phyloP scores from a whole-genome alignment of 169 alveolate species.

The Theileria parva region DNA sequence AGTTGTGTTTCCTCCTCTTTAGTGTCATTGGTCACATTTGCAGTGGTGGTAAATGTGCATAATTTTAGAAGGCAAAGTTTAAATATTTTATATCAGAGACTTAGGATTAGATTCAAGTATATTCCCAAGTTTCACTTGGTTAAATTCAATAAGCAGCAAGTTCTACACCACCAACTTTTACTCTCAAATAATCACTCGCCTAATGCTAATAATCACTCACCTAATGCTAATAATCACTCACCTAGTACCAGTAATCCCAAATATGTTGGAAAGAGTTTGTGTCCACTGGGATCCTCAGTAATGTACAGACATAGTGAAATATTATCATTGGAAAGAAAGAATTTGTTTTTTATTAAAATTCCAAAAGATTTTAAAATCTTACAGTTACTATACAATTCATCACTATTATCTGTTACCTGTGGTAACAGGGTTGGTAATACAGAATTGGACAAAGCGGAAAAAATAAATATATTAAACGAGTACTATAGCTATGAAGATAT shows the following conservation, averaged over 20 bases:
- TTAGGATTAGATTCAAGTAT: neutral
- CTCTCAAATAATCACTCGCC: neutral
- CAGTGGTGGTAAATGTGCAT: neutral
- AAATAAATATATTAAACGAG: conserved; percentile 9
- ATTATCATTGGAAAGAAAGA: conserved; percentile 6
- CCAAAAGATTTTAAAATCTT: conserved; percentile 41
- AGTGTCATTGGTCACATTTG: neutral
- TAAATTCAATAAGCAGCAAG: neutral
- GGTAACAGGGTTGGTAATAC: neutral
- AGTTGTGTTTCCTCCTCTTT: neutral
- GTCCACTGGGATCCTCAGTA: neutral
- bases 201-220: no score
- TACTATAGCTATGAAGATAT: conserved; percentile 47
- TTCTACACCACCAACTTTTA: neutral
- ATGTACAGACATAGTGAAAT: conserved; percentile 25
- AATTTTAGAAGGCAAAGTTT: neutral
- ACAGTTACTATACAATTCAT: conserved; percentile 24
- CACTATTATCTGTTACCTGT: conserved; percentile 36
- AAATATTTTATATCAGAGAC: no score
- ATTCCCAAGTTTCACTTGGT: neutral
- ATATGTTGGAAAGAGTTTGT: no score
- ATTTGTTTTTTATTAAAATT: conserved; percentile 21
- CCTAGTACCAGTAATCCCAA: no score
- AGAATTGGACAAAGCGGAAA: neutral
- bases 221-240: no score